These are phyloP conservation scores for Penicillium cosmopolitanum DNA, from an alignment of 495 filamentous ascomycete species.

Conservation along the genomic window DNA sequence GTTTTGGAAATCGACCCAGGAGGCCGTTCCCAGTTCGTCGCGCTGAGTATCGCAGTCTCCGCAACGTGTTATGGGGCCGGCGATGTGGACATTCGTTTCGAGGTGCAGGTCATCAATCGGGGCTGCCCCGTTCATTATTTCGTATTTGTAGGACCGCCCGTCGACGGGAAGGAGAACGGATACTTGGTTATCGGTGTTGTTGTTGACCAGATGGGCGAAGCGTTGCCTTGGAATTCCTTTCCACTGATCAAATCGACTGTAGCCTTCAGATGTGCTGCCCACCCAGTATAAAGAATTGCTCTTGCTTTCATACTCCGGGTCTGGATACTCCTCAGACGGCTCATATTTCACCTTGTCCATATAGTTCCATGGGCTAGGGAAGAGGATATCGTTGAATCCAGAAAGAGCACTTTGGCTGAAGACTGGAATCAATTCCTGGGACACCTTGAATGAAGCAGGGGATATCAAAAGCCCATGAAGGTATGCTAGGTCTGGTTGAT, in stretches of 20 bases:
- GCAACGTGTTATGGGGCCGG: constrained; percentile 58
- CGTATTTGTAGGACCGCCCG: constrained; percentile 38
- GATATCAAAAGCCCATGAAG: constrained; percentile 73
- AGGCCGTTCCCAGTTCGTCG: constrained; percentile 52
- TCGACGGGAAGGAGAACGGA: constrained; percentile 43
- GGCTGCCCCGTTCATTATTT: constrained; percentile 39
- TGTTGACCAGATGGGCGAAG: constrained; percentile 57
- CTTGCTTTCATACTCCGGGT: constrained; percentile 45
- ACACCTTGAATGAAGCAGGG: constrained; percentile 62
- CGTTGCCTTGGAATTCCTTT: constrained; percentile 63
- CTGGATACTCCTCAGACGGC: constrained; percentile 41
- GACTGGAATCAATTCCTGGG: constrained; percentile 67
- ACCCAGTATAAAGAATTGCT: constrained; percentile 55
- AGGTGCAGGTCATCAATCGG: constrained; percentile 34
- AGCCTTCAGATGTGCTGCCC: constrained; percentile 60
- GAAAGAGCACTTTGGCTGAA: constrained; percentile 74
- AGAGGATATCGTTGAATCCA: constrained; percentile 55
- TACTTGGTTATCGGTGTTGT: constrained; percentile 49
- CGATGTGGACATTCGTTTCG: constrained; percentile 48
- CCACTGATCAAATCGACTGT: constrained; percentile 56
- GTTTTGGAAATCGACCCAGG: constrained; percentile 54
- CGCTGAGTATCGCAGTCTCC: constrained; percentile 56
- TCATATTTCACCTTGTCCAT: constrained; percentile 51
- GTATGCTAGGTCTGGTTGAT: constrained; percentile 76
- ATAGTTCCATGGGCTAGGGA: constrained; percentile 54